Conservation (phyloP, 305 asterid species). For the Fraxinus sp. region DNA sequence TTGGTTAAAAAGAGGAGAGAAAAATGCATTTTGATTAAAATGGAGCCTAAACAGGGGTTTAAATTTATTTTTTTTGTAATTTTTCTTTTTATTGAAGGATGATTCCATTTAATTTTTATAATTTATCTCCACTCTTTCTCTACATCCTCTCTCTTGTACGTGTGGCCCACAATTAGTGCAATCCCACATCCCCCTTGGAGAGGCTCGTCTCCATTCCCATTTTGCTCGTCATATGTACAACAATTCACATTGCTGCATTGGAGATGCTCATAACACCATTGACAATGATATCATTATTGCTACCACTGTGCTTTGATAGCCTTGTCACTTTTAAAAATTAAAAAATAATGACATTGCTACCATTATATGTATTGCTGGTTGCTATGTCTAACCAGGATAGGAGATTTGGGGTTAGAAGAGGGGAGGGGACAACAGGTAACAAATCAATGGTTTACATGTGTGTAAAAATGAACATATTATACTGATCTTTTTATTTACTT, state of each 20-base stretch:
- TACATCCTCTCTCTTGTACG: not conserved
- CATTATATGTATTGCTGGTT: not conserved
- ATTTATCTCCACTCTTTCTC: not conserved
- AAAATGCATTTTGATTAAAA: too few relatives aligned
- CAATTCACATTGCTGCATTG: not conserved
- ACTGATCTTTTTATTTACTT: slow-evolving; percentile 5
- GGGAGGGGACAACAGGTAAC: not conserved
- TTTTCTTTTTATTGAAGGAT: not conserved
- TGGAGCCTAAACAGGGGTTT: too few relatives aligned
- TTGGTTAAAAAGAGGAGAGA: too few relatives aligned
- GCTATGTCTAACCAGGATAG: not conserved
- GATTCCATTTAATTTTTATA: not conserved
- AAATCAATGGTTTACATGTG: not conserved
- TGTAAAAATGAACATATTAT: not conserved
- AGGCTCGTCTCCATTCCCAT: not conserved
- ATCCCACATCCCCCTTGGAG: not conserved
- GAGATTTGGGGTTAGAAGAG: not conserved
- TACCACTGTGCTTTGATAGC: not conserved
- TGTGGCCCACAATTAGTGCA: not conserved
- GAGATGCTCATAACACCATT: not conserved
- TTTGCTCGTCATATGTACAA: not conserved
- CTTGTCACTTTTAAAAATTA: not conserved
- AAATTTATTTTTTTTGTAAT: too few relatives aligned
- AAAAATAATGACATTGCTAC: not conserved
- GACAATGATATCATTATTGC: not conserved